These are phyloP conservation scores for Venturia pyrina DNA, from an alignment of 2,329 filamentous ascomycete genomes.

Conservation along the genomic window DNA sequence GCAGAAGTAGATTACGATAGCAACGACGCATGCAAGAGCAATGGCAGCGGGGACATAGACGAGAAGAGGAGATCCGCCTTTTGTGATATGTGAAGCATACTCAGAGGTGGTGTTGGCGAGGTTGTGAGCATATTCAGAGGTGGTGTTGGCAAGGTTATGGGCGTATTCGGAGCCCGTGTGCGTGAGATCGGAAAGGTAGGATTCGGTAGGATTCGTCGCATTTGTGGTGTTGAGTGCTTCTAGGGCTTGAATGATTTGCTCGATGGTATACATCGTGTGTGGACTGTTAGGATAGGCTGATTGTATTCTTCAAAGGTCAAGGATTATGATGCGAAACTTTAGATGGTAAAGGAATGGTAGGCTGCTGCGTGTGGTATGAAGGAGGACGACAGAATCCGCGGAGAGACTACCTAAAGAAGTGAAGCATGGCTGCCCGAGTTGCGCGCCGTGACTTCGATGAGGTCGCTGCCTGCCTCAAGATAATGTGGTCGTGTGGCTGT, in stretches of 20 bases:
- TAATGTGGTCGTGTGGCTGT: too few species aligned
- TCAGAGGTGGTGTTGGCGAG: neutral
- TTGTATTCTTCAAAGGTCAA: neutral
- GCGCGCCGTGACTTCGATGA: neutral
- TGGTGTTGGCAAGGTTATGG: neutral
- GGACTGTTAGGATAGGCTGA: neutral
- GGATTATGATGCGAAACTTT: neutral
- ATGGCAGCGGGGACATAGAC: neutral
- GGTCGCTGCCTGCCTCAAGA: too few species aligned
- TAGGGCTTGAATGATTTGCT: neutral
- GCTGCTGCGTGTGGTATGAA: neutral
- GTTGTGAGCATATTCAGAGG: neutral
- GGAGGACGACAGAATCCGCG: neutral
- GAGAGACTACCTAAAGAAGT: neutral
- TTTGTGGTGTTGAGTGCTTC: neutral
- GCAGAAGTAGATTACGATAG: neutral
- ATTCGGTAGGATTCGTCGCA: neutral
- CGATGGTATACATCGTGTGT: neutral
- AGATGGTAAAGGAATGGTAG: neutral
- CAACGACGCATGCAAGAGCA: neutral
- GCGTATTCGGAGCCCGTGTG: neutral
- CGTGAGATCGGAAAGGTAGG: neutral
- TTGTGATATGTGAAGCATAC: neutral
- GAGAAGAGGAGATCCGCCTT: neutral
- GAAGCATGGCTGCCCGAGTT: neutral